These are phyloP conservation scores for Bromus sterilis DNA, from an alignment of 176 grass and related monocot species.

Conservation along the genomic window DNA sequence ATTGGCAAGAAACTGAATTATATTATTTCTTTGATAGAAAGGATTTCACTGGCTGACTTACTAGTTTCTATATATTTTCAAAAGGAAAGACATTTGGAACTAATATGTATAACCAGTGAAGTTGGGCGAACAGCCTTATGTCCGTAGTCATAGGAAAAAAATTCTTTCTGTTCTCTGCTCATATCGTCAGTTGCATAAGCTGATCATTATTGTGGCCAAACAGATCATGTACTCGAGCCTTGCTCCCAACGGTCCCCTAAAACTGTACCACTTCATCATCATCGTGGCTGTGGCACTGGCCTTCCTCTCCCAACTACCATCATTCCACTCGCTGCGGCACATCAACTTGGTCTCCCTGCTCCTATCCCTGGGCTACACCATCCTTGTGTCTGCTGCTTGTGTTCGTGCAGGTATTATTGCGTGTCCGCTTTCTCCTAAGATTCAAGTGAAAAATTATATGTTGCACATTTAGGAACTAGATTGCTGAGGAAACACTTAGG, in stretches of 20 bases:
- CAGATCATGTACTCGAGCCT: constrained; percentile 92
- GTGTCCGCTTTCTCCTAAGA: background rate
- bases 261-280: constrained; percentile 89
- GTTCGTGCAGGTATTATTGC: constrained; percentile 66
- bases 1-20: background rate
- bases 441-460: background rate
- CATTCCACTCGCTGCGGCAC: constrained; percentile 87
- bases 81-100: background rate
- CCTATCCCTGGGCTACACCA: constrained; percentile 70
- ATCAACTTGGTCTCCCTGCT: constrained; percentile 87
- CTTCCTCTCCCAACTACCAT: constrained; percentile 84
- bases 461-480: constrained; percentile 2
- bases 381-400: constrained; percentile 66
- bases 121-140: background rate
- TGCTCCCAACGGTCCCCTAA: constrained; percentile 64
- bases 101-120: background rate
- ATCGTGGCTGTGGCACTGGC: constrained; percentile 69
- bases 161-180: constrained; percentile 4
- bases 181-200: background rate
- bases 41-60: background rate
- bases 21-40: background rate
- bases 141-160: background rate
- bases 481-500: constrained; percentile 19
- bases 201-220: constrained; percentile 10
- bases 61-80: background rate